Evolutionary conservation across 306 rosid species (phyloP), one percentile per base, ranked within the genome.

Genomic region (Trifolium pratense): DNA sequence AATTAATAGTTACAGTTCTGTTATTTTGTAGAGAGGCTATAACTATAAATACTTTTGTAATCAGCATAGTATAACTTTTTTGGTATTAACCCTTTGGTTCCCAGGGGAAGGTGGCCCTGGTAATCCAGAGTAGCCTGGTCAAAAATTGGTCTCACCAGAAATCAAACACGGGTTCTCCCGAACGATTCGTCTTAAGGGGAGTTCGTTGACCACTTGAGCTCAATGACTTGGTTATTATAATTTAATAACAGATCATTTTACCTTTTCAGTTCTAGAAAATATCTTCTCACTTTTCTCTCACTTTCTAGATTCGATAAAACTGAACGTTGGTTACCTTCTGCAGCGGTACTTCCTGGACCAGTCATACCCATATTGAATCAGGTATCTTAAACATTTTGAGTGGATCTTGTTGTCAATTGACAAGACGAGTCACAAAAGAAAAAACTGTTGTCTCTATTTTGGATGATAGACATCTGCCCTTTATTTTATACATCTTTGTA

Each of bases 281-380:
- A 40, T 66, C 32, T 14, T 20, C 53, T 66, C 53, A 21, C 36
- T 21, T 64, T 40, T 65, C 53, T 29, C 65, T 29, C 42, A 29
- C 13, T 59, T 18, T 42, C 36, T 66, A 66, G 70, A 66, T 66
- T 66, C 70, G 9, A 66, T 43, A 43, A 18, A 68, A 76, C 79
- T 88, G 83, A 87, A 86, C 78, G 76, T 83, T 86, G 71, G 73
- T 80, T 79, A 68, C 84, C 66, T 71, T 90, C 84, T 61, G 91
- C 97, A 93, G 97, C 97, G 72, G 66, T 90, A 87, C 97, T 93
- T 71, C 98, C 98, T 23, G 98, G 98, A 83, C 98, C 98, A 45
- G 91, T 89, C 76, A 87, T 93, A 87, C 98, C 98, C 45, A 84
- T 93, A 62, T 84, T 93, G 87, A 90, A 75, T 87, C 93, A 93